Evolutionary conservation across 192 early-diverging fungal genomes (phyloP), one percentile per base, ranked within the genome.

Genomic region (Coemansia sp.): DNA sequence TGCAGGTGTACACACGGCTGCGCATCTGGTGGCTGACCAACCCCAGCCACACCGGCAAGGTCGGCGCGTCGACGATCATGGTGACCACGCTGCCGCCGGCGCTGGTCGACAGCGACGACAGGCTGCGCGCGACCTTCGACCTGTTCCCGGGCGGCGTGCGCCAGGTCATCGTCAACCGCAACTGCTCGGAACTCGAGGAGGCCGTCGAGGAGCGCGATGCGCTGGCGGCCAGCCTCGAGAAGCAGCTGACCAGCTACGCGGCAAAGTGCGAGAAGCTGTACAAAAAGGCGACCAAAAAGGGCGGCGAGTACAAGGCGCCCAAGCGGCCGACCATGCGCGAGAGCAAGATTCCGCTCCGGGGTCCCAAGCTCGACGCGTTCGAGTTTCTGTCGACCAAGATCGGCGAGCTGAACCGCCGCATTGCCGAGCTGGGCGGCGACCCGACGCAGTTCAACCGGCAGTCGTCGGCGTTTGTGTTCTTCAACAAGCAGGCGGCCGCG

Each of bases 391-490:
- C 67, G 15, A 67, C 55, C 3, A 41, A 71, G 29, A 78, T 78
- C 36, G 67, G 63, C 23, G 46, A 54, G 64, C 54, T 62, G 8
- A 70, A 71, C 68, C 26, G 71, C 23, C 27, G 66, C 21, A 86
- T 89, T 8, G 48, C 64, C 4, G 57, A 80, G 25, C 31, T 59
- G 1, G 79, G 83, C 64, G 26, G 64, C 12, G 50, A 76, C 2
- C 43, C 48, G 3, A 46, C 44, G 19, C 36, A 70, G 20, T 70
- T 67, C 45, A 62, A 67, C 32, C 78, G 79, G 17, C 68, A 84
- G 56, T 83, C 83, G 26, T 86, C 89, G n/a, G 91, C 91, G 1
- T 94, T 96, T 78, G 83, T 96, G 21, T 81, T 91, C 50, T 96
- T 96, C 77, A 77, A 81, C 49, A 80, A 84, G 53, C 84, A 90